Evolutionary conservation across 129 eudicot species (phyloP).

Genomic region (Deinandra increscens): DNA sequence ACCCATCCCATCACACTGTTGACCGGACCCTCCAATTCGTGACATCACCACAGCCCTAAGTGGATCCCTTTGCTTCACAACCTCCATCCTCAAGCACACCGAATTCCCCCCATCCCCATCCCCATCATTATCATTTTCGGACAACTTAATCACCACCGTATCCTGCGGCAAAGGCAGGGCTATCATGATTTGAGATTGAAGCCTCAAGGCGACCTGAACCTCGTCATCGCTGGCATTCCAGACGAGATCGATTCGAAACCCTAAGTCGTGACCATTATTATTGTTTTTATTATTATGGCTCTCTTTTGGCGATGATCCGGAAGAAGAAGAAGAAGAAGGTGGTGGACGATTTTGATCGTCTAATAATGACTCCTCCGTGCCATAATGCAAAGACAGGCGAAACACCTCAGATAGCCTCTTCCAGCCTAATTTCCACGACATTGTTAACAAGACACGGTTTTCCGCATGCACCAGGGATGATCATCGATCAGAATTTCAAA

Average conservation of each 20-base stretch:
- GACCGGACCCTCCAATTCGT: conserved; percentile 74
- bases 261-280: conserved; percentile 37
- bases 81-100: conserved; percentile 64
- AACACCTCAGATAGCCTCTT: conserved; percentile 74
- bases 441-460: conserved; percentile 25
- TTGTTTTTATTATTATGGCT: conserved; percentile 17
- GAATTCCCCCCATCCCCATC: conserved; percentile 16
- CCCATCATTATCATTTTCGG: conserved; percentile 26
- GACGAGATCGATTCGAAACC: conserved; percentile 72
- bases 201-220: conserved; percentile 71
- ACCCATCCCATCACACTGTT: conserved; percentile 79
- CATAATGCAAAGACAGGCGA: conserved; percentile 63
- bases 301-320: conserved; percentile 32
- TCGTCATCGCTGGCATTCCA: conserved; percentile 89
- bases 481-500: conserved; percentile 9
- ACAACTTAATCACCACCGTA: conserved; percentile 54
- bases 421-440: conserved; percentile 99
- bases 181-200: conserved; percentile 87
- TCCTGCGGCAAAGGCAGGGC: conserved; percentile 88
- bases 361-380: conserved; percentile 47
- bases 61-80: conserved; percentile 83
- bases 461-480: conserved; percentile 19
- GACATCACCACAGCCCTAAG: conserved; percentile 61
- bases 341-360: conserved; percentile 40
- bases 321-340: conserved; percentile 39